Percentiles rank a stretch among this genome's conserved stretches.
Evolutionary conservation across 345 rosid species (phyloP).

Genomic region (Populus tremula): DNA sequence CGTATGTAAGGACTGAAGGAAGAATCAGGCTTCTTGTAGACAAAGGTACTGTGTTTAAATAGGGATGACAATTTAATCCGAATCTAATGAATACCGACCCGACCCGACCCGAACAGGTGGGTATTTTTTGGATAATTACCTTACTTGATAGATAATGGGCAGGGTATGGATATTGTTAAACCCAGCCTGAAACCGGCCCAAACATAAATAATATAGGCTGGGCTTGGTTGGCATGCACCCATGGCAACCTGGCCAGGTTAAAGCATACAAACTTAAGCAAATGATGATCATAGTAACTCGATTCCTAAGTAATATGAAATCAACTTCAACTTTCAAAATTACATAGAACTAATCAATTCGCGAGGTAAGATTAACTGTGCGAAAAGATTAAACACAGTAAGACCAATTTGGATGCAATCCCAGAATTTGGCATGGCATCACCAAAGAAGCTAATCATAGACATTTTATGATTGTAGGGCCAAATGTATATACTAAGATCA

Average conservation of each 20-base stretch:
- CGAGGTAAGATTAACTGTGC: background rate
- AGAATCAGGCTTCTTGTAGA: background rate
- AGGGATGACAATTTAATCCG: too few relatives aligned
- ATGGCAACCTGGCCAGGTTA: background rate
- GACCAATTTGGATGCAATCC: background rate
- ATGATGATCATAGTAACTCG: background rate
- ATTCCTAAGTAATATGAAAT: background rate
- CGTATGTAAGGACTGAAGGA: background rate
- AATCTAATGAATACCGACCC: too few relatives aligned
- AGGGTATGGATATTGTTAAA: too few relatives aligned
- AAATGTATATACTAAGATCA: background rate
- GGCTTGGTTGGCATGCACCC: background rate
- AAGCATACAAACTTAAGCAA: background rate
- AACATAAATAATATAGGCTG: background rate
- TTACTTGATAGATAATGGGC: too few relatives aligned
- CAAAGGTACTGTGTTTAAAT: background rate
- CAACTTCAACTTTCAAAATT: background rate
- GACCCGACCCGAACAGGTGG: too few relatives aligned
- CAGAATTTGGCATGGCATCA: background rate
- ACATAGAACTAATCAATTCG: background rate
- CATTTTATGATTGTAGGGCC: background rate
- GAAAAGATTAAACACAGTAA: background rate
- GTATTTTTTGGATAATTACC: too few relatives aligned
- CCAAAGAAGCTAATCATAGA: background rate
- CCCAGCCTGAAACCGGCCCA: too few relatives aligned